phyloP scores from a whole-genome alignment of 169 alveolate genomes.

The Perkinsus olseni region DNA sequence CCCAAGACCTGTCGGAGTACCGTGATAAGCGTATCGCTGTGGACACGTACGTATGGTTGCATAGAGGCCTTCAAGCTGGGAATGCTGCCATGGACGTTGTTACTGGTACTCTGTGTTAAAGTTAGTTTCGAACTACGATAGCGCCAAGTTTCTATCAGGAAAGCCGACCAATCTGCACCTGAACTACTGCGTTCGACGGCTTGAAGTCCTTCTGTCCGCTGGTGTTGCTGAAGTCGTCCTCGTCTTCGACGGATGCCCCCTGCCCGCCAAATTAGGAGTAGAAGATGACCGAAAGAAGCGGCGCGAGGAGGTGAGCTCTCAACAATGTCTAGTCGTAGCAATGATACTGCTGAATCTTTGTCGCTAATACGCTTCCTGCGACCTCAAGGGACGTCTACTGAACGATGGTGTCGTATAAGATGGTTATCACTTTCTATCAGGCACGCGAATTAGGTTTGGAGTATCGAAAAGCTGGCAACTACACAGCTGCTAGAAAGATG shows the following conservation, averaged over 20 bases:
- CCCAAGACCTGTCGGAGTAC: background rate
- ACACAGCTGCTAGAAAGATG: background rate
- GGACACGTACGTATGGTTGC: background rate
- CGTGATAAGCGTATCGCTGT: background rate
- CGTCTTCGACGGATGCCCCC: constrained; percentile 63
- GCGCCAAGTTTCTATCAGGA: background rate
- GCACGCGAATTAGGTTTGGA: constrained; percentile 43
- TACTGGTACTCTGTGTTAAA: no score
- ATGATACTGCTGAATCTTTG: no score
- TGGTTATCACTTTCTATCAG: constrained; percentile 25
- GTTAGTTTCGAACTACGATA: background rate
- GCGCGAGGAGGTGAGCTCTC: constrained; percentile 52
- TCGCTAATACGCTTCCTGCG: background rate
- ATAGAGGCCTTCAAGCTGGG: background rate
- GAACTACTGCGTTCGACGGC: background rate
- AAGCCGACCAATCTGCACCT: background rate
- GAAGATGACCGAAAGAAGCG: constrained; percentile 44
- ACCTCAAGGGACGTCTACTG: background rate
- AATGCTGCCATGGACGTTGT: background rate
- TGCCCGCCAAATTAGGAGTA: constrained; percentile 58
- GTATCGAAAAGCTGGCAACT: constrained; percentile 51
- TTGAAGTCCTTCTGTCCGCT: background rate
- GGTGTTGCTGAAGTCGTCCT: constrained; percentile 16
- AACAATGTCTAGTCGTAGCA: constrained; percentile 47
- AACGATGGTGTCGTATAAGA: constrained; percentile 7